A percentile compares a stretch with the other conserved stretches of the same genome.
Conservation (phyloP, 768 basidiomycete genomes). For the Boletus reticuloceps region DNA sequence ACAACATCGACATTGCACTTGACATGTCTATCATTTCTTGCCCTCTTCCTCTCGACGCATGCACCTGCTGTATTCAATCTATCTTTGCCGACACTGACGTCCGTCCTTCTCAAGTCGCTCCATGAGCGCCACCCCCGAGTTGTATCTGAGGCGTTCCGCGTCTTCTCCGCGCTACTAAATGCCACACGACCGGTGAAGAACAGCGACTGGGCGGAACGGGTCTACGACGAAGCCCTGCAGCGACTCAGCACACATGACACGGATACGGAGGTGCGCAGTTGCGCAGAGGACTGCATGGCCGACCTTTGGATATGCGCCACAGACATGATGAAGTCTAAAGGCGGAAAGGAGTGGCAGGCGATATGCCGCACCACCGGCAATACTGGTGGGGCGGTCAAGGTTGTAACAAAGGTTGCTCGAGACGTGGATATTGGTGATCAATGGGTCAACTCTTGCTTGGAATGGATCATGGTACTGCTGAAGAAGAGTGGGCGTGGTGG, state of each 20-base stretch:
- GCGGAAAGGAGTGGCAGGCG: constrained; percentile 75
- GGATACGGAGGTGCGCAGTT: constrained; percentile 84
- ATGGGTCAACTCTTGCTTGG: constrained; percentile 81
- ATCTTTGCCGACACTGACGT: constrained; percentile 65
- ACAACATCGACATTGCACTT: constrained; percentile 82
- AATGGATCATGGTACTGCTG: constrained; percentile 72
- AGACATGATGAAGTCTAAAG: constrained; percentile 61
- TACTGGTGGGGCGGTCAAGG: constrained; percentile 73
- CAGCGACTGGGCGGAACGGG: constrained; percentile 62
- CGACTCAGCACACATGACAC: constrained; percentile 80
- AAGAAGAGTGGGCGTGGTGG: constrained; percentile 77
- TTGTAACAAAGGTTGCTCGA: constrained; percentile 79
- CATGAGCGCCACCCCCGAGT: constrained; percentile 87
- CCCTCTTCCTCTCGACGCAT: constrained; percentile 73
- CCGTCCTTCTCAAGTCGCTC: constrained; percentile 71
- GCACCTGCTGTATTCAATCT: constrained; percentile 54
- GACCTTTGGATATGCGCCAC: constrained; percentile 88
- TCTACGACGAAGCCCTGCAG: constrained; percentile 73
- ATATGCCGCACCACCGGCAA: constrained; percentile 71
- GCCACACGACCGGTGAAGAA: constrained; percentile 67
- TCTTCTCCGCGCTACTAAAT: constrained; percentile 79
- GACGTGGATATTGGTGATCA: constrained; percentile 66
- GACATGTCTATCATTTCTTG: constrained; percentile 81
- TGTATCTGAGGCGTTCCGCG: constrained; percentile 83
- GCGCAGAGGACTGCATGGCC: constrained; percentile 80